phyloP scores from a whole-genome alignment of 495 filamentous ascomycete species.

The Podospora pseudoanserina region DNA sequence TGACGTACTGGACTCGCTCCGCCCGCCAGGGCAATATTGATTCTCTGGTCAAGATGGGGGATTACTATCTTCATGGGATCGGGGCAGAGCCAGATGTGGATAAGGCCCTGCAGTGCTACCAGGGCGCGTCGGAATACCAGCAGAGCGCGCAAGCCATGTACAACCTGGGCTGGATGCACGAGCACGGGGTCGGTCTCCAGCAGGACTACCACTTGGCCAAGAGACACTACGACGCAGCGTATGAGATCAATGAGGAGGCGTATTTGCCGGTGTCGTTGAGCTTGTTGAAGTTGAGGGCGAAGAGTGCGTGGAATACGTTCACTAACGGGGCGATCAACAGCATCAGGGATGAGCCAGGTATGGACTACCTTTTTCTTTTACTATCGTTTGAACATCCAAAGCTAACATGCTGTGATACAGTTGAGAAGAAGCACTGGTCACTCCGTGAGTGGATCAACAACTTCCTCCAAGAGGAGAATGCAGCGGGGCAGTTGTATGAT shows the following conservation, averaged over 20 bases:
- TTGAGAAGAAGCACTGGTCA: slow-evolving; percentile 62
- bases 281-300: slow-evolving; percentile 75
- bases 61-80: slow-evolving; percentile 84
- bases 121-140: slow-evolving; percentile 81
- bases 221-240: slow-evolving; percentile 86
- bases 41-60: slow-evolving; percentile 94
- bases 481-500: slow-evolving; percentile 52
- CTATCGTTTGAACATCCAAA: slow-evolving; percentile 44
- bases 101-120: slow-evolving; percentile 91
- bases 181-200: slow-evolving; percentile 87
- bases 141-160: slow-evolving; percentile 93
- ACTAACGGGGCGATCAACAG: slow-evolving; percentile 85
- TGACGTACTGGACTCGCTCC: slow-evolving; percentile 95
- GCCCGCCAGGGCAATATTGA: slow-evolving; percentile 92
- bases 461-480: slow-evolving; percentile 68
- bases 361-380: slow-evolving; percentile 23
- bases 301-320: slow-evolving; percentile 90
- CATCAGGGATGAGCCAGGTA: slow-evolving; percentile 85
- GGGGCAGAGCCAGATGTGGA: slow-evolving; percentile 71
- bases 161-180: slow-evolving; percentile 99
- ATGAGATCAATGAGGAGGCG: slow-evolving; percentile 87
- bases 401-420: slow-evolving; percentile 49
- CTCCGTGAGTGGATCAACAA: slow-evolving; percentile 78
- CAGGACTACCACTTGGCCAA: slow-evolving; percentile 99
- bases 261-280: slow-evolving; percentile 92